These are phyloP conservation scores for Leucocoprinus leucothites DNA, from an alignment of 768 basidiomycete species.

Conservation along the genomic window DNA sequence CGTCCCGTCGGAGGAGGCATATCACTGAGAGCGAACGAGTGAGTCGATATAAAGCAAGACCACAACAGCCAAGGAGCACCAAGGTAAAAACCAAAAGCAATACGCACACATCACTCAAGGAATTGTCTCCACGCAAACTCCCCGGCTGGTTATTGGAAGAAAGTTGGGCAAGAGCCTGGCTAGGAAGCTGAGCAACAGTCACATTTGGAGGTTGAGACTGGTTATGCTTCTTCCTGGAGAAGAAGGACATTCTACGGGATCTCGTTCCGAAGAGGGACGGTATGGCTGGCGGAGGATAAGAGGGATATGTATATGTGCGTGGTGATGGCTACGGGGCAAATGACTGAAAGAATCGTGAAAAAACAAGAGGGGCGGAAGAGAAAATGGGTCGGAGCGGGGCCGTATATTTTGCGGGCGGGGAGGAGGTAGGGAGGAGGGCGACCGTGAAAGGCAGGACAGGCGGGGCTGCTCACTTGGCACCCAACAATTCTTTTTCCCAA, in stretches of 20 bases:
- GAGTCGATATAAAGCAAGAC: neutral
- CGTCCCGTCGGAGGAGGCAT: neutral
- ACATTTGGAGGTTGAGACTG: constrained; percentile 37
- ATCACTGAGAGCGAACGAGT: constrained; percentile 7
- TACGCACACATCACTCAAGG: constrained; percentile 23
- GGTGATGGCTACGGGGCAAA: constrained; percentile 1
- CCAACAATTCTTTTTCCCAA: constrained; percentile 12
- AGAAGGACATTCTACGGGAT: constrained; percentile 88
- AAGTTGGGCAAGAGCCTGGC: constrained; percentile 65
- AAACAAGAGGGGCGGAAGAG: constrained; percentile 1
- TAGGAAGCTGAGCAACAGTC: constrained; percentile 60
- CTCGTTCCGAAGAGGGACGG: constrained; percentile 57
- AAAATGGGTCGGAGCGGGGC: neutral
- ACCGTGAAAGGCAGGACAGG: constrained; percentile 7
- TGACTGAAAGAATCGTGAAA: neutral
- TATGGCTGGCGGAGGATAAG: constrained; percentile 45
- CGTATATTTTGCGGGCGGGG: constrained; percentile 3
- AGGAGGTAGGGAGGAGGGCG: neutral
- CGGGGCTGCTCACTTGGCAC: neutral
- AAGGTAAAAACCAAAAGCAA: neutral
- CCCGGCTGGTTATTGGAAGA: constrained; percentile 28
- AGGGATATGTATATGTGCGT: constrained; percentile 15
- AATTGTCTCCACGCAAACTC: constrained; percentile 25
- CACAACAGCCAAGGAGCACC: neutral
- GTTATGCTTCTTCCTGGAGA: constrained; percentile 79